These are phyloP conservation scores for Candida awuae DNA, from an alignment of 805 yeast genomes.

Conservation along the genomic window DNA sequence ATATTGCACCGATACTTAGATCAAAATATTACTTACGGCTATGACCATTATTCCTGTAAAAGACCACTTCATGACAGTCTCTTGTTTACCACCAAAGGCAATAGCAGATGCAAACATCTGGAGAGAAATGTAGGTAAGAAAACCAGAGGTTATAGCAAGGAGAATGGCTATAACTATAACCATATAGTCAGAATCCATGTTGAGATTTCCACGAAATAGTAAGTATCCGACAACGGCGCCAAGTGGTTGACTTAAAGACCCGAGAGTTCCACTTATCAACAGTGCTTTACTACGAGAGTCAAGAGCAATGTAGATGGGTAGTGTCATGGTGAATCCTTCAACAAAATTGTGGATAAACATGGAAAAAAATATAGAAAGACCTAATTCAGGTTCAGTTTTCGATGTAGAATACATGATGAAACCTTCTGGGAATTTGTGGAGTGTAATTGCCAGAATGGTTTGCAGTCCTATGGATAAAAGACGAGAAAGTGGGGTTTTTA, in stretches of 20 bases:
- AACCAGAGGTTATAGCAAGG: conserved; percentile 74
- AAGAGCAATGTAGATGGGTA: conserved; percentile 79
- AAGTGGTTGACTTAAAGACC: conserved; percentile 80
- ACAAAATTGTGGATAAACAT: conserved; percentile 83
- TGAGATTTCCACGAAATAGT: conserved; percentile 33
- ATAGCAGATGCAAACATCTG: conserved; percentile 84
- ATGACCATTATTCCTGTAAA: conserved; percentile 53
- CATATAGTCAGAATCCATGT: conserved; percentile 30
- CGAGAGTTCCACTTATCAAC: conserved; percentile 55
- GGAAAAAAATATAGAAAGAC: conserved; percentile 75
- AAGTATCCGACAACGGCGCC: conserved; percentile 73
- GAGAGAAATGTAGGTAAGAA: conserved; percentile 68
- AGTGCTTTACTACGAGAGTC: conserved; percentile 56
- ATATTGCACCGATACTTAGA: conserved; percentile 14
- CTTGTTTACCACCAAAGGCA: conserved; percentile 67
- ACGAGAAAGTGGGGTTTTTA: conserved; percentile 67
- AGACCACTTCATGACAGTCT: conserved; percentile 50
- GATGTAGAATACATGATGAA: conserved; percentile 79
- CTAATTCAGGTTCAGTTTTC: conserved; percentile 57
- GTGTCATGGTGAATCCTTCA: conserved; percentile 90
- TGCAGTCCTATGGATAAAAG: conserved; percentile 84
- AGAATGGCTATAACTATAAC: conserved; percentile 51
- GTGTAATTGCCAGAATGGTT: conserved; percentile 75
- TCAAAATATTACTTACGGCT: conserved; percentile 36
- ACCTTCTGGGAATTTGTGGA: conserved; percentile 95